These are phyloP conservation scores for Brassica incana DNA, from an alignment of 345 rosid genomes.

Conservation along the genomic window DNA sequence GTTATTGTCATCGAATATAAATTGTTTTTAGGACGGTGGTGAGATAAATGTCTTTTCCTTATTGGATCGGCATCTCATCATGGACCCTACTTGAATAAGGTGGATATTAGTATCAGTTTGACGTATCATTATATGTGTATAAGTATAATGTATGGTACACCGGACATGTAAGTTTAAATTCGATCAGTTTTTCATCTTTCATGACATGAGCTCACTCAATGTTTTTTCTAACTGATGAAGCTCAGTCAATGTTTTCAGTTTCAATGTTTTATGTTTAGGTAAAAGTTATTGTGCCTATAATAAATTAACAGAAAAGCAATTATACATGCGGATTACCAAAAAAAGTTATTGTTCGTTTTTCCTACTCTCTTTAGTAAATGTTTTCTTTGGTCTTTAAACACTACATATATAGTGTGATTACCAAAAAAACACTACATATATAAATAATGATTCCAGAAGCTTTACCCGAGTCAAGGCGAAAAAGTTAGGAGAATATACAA, in stretches of 20 bases:
- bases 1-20: slow-evolving; percentile 9
- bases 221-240: background rate
- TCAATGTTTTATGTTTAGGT: no score
- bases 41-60: slow-evolving; percentile 19
- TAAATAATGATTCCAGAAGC: background rate
- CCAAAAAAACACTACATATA: background rate
- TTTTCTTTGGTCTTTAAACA: background rate
- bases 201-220: background rate
- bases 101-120: background rate
- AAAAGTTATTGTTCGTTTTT: background rate
- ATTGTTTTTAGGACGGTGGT: slow-evolving; percentile 28
- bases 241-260: background rate
- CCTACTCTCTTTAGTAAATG: background rate
- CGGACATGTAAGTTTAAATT: background rate
- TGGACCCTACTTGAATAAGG: slow-evolving; percentile 23
- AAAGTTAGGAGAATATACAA: background rate
- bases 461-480: background rate
- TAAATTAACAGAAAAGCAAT: background rate
- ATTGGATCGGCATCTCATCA: slow-evolving; percentile 27
- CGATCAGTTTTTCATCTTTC: background rate
- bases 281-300: background rate
- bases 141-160: background rate
- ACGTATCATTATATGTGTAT: background rate
- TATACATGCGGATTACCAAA: no score
- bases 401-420: background rate